Base-by-base conservation (phyloP, 306 rosid species). In the Prunus salicina region DNA sequence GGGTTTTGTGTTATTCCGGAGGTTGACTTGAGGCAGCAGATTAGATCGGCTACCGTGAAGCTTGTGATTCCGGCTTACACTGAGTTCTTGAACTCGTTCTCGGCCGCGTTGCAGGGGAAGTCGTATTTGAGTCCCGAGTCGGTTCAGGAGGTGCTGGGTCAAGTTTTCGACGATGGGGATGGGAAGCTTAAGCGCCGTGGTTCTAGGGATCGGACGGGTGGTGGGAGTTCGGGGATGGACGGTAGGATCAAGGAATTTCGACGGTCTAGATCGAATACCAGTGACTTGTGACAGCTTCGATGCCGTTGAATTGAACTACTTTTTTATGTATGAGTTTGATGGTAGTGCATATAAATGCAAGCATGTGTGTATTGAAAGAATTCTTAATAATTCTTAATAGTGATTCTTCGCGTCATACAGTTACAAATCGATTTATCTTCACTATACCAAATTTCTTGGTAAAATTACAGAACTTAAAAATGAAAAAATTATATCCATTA, bases 11-110 rank as follows among this genome's bases (percentile, higher is more conserved):
- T 83, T 51, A 88, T 93, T 77, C 93, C 96, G 1, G 96, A 91
- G 22, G 52, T 73, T 8, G 94, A 91, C 74, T 70, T 93, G 80
- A 84, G 88, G 82, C 94, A 90, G 79, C 98, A 93, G 70, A 86
- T 93, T 69, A 86, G 81, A 46, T 88, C 86, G 62, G 86, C 97
- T 0, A 91, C 91, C 0, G 19, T 85, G 83, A 87, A 80, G 78
- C 81, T 87, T 73, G 82, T 91, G 41, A 85, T 93, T 41, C 80
- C 87, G 1, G 81, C 75, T 28, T 93, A 91, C 41, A 73, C 70
- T 0, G 87, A 91, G 65, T 91, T 93, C 43, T 68, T 93, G 86
- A 82, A 81, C 72, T 71, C 80, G 57, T 82, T 64, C 74, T 80
- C 86, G 2, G 88, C 84, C 24, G 15, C 84, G 34, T 72, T 91